phyloP scores from a whole-genome alignment of 2,329 filamentous ascomycete genomes.

The Venturia aucupariae region DNA sequence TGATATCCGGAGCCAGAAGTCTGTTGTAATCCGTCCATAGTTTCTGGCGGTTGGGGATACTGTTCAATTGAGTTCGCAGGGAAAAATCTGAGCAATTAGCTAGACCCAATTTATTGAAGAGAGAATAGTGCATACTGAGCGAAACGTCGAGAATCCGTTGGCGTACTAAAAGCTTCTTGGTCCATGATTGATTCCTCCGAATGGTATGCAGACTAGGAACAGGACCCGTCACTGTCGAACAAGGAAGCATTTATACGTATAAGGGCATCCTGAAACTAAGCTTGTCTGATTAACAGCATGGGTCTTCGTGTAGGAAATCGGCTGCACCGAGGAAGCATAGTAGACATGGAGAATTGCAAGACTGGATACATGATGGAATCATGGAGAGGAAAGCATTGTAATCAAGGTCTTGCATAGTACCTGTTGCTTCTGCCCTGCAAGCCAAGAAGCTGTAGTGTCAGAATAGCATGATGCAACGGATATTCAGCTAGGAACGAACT shows the following conservation, averaged over 20 bases:
- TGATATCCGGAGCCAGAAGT: background rate
- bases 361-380: background rate
- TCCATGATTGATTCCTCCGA: background rate
- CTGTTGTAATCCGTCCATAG: background rate
- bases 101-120: background rate
- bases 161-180: background rate
- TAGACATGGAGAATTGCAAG: background rate
- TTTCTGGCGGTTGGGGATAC: background rate
- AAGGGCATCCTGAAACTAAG: too few relatives aligned
- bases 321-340: background rate
- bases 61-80: background rate
- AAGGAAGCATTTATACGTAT: too few relatives aligned
- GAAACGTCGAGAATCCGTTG: background rate
- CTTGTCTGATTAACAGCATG: too few relatives aligned
- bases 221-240: background rate
- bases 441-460: background rate
- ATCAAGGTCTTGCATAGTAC: background rate
- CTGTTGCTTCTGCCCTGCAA: background rate
- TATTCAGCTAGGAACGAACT: background rate
- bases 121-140: background rate
- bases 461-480: background rate
- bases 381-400: background rate
- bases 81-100: background rate
- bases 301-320: background rate
- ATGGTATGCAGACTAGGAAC: background rate